phyloP scores from a whole-genome alignment of 495 filamentous ascomycete genomes.

The Articulospora tetracladia region DNA sequence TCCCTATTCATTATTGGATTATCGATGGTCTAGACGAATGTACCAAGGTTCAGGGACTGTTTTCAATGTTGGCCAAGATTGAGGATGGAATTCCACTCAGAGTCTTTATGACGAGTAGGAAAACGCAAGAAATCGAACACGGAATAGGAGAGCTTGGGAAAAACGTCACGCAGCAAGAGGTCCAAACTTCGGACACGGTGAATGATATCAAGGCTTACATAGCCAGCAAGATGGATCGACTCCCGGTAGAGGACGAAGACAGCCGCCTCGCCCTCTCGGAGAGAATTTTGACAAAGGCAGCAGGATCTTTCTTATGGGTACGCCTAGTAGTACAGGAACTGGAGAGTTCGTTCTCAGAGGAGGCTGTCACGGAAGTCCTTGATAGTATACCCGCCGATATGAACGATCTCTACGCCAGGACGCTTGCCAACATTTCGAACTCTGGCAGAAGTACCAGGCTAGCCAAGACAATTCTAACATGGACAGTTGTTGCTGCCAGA shows the following conservation, averaged over 20 bases:
- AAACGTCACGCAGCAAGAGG: background rate
- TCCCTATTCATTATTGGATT: constrained; percentile 16
- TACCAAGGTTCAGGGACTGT: constrained; percentile 1
- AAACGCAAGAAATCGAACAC: background rate
- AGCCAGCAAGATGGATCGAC: background rate
- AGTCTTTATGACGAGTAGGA: constrained; percentile 15
- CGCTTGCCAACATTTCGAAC: constrained; percentile 4
- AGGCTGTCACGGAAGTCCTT: constrained; percentile 4
- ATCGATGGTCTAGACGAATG: constrained; percentile 26
- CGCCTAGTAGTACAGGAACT: constrained; percentile 15
- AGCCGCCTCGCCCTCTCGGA: background rate
- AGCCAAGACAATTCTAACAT: constrained; percentile 18
- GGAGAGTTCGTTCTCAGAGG: background rate
- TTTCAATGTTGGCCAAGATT: constrained; percentile 8
- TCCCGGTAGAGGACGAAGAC: background rate
- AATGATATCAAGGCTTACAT: constrained; percentile 10
- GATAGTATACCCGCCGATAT: constrained; percentile 14
- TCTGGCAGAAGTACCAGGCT: background rate
- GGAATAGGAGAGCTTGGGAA: background rate
- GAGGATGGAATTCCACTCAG: background rate
- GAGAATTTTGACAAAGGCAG: constrained; percentile 14
- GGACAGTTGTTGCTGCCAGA: constrained; percentile 8
- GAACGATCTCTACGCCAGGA: constrained; percentile 12
- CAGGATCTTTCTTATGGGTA: constrained; percentile 21
- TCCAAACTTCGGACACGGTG: constrained; percentile 1